A percentile compares a stretch with the other conserved stretches of the same genome.
phyloP scores from a whole-genome alignment of 805 yeast species.

The Candida vaughaniae region DNA sequence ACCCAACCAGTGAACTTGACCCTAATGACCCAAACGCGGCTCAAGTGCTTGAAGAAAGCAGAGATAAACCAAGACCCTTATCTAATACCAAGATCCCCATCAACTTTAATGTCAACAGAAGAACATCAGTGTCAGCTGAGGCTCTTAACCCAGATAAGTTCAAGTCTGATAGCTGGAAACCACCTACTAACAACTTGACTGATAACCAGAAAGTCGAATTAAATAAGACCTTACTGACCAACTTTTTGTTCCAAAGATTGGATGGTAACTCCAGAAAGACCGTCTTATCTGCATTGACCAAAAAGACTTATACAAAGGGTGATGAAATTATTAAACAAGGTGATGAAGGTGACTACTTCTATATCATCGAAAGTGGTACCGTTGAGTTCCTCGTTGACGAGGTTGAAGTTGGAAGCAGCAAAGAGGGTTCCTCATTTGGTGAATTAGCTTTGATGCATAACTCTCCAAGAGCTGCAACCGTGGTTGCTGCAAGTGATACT shows the following conservation, averaged over 20 bases:
- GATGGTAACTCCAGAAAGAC: conserved; percentile 75
- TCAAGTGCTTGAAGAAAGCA: conserved; percentile 7
- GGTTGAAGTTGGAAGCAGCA: conserved; percentile 66
- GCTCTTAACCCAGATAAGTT: conserved; percentile 74
- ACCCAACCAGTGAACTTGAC: conserved; percentile 11
- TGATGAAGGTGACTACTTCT: conserved; percentile 91
- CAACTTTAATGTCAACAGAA: conserved; percentile 73
- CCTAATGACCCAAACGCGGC: conserved; percentile 22
- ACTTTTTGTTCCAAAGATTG: conserved; percentile 80
- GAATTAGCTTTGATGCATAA: conserved; percentile 97
- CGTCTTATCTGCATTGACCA: conserved; percentile 81
- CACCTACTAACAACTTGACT: conserved; percentile 65
- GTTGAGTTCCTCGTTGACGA: conserved; percentile 81
- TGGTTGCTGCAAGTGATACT: conserved; percentile 68
- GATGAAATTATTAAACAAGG: conserved; percentile 81
- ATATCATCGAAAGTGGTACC: conserved; percentile 78
- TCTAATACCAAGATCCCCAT: conserved; percentile 41
- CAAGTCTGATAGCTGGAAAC: conserved; percentile 65
- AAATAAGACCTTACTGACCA: conserved; percentile 69
- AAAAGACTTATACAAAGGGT: conserved; percentile 58
- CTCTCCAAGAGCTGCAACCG: conserved; percentile 97
- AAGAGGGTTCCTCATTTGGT: conserved; percentile 90
- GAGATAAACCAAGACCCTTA: conserved; percentile 15
- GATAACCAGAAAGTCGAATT: conserved; percentile 66
- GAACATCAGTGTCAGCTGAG: conserved; percentile 91